Percentiles rank a stretch among this genome's conserved stretches.
phyloP scores from a whole-genome alignment of 371 early-diverging fungal species.

The Syncephalastrum sp. region DNA sequence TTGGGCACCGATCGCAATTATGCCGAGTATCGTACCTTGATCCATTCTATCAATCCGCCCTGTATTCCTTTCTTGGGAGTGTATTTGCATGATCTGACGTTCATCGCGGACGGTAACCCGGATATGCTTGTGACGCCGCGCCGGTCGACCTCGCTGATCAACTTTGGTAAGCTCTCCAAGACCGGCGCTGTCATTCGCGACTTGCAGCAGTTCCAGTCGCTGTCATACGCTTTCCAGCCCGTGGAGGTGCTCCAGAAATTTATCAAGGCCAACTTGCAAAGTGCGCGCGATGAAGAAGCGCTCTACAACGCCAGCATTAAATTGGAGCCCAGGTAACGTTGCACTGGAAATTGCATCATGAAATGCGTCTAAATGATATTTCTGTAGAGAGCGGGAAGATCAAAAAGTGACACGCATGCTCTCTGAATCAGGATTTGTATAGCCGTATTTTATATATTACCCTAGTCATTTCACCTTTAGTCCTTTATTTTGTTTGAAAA shows the following conservation, averaged over 20 bases:
- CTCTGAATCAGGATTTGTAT: slow-evolving; percentile 77
- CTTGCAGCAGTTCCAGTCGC: slow-evolving; percentile 82
- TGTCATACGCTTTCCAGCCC: slow-evolving; percentile 69
- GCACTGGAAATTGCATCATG: not conserved
- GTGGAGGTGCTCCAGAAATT: slow-evolving; percentile 84
- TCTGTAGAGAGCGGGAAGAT: slow-evolving; percentile 68
- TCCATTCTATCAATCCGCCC: slow-evolving; percentile 81
- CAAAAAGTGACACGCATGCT: slow-evolving; percentile 76
- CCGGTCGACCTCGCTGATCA: slow-evolving; percentile 63
- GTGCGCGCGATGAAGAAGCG: slow-evolving; percentile 43
- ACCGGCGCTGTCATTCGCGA: slow-evolving; percentile 87
- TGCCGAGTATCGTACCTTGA: slow-evolving; percentile 75
- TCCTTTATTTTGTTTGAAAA: too few species aligned
- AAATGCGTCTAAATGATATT: slow-evolving; percentile 25
- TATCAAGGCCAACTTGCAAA: slow-evolving; percentile 54
- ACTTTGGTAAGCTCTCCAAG: slow-evolving; percentile 85
- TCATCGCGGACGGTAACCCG: slow-evolving; percentile 88
- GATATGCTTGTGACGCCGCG: slow-evolving; percentile 32
- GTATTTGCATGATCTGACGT: slow-evolving; percentile 87
- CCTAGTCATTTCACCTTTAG: too few species aligned
- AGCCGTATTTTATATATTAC: not conserved
- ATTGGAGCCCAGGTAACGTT: slow-evolving; percentile 73
- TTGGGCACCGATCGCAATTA: slow-evolving; percentile 83
- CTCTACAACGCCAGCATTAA: slow-evolving; percentile 73
- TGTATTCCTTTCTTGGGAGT: slow-evolving; percentile 89